Percentiles rank a stretch among this genome's conserved stretches.
phyloP scores from a whole-genome alignment of 495 filamentous ascomycete species.

The Penicillium nucicola region DNA sequence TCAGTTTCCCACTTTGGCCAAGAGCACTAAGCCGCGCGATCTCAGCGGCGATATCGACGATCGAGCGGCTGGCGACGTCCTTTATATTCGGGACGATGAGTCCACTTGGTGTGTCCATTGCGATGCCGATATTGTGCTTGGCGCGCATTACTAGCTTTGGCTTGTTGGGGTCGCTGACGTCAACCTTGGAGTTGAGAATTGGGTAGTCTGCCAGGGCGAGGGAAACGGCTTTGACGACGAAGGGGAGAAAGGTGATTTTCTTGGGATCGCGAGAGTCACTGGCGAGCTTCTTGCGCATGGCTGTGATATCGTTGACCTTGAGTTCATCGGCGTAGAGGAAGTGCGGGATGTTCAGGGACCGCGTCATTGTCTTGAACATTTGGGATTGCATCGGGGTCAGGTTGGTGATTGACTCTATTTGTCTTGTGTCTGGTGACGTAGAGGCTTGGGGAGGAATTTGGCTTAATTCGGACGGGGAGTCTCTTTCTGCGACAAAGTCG shows the following conservation, averaged over 20 bases:
- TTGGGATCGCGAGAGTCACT: slow-evolving; percentile 38
- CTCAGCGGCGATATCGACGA: slow-evolving; percentile 74
- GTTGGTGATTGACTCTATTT: slow-evolving; percentile 61
- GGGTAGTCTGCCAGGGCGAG: slow-evolving; percentile 78
- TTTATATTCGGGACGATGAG: slow-evolving; percentile 94
- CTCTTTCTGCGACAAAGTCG: slow-evolving; percentile 50
- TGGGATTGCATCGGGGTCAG: slow-evolving; percentile 78
- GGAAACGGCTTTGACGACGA: slow-evolving; percentile 92
- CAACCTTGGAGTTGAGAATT: slow-evolving; percentile 81
- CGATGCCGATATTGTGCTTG: slow-evolving; percentile 92
- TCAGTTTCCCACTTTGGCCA: slow-evolving; percentile 70
- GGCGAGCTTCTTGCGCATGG: slow-evolving; percentile 62
- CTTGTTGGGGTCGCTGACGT: slow-evolving; percentile 54
- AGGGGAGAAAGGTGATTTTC: slow-evolving; percentile 87
- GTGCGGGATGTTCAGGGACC: slow-evolving; percentile 84
- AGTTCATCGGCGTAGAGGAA: slow-evolving; percentile 90
- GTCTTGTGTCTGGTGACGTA: slow-evolving; percentile 31
- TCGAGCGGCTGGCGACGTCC: slow-evolving; percentile 69
- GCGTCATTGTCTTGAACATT: slow-evolving; percentile 99
- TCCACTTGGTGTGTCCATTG: slow-evolving; percentile 89
- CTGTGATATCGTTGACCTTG: slow-evolving; percentile 67
- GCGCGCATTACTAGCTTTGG: slow-evolving; percentile 71
- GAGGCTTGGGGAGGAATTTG: slow-evolving; percentile 8
- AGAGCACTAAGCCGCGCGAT: slow-evolving; percentile 68
- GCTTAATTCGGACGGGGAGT: slow-evolving; percentile 9